Base-by-base conservation (phyloP, 176 grass and related monocot species). In the Musa troglodytarum region DNA sequence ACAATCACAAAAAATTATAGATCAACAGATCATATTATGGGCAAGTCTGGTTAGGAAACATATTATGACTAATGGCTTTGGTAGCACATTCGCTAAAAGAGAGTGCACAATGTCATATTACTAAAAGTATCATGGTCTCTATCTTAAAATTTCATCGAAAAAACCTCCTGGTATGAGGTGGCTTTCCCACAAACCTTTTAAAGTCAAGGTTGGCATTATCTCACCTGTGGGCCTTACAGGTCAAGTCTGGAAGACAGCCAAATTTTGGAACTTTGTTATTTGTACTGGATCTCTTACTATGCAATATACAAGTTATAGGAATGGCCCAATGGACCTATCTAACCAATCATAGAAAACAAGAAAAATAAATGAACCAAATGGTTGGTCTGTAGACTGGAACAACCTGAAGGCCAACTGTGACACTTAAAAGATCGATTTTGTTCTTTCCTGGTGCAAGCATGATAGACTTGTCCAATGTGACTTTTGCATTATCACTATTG, bases 371-470 rank as follows among this genome's bases (percentile, higher is more conserved):
- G 22, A 74, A 73, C 17, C 15, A 17, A 22, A 78, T 9, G 76
- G 75, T 51, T 70, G 15, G 13, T 15, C 14, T 63, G 9, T 63
- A 21, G 21, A 53, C 16, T 63, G 53, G 52, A 78, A 82, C 71
- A 85, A 94, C 96, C 86, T 92, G 62, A 24, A 99, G 82, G 43
- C 96, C 96, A 79, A 99, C 96, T 78, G 96, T 95, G 29, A 83
- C 85, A 65, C 96, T 99, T 56, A 99, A 74, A 89, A 99, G 90
- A 87, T 99, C 96, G 75, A 99, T 88, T 79, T 80, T 99, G 71
- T 99, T 99, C 56, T 81, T 99, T 69, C 96, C 96, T 71, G 63
- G 76, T 71, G 84, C 69, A 79, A 99, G 83, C 68, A 78, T 86
- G 71, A 95, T 71, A 67, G 79, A 79, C 77, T 82, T 76, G 49